phyloP scores from a whole-genome alignment of 1,139 yeast species.

The Yamadazyma kanchanaburiensis region DNA sequence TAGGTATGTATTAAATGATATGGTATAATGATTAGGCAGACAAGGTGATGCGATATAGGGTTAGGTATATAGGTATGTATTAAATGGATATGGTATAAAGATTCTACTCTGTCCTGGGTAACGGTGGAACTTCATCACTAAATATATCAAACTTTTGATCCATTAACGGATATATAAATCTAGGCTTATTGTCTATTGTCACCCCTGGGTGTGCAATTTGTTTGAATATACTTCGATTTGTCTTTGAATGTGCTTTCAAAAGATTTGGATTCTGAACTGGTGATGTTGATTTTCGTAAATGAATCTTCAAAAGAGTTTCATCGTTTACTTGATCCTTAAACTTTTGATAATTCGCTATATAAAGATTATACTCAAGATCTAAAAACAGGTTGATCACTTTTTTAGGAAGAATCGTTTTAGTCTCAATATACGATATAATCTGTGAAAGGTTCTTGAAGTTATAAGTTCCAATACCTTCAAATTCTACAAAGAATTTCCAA shows the following conservation, averaged over 20 bases:
- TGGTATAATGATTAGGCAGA: too few relatives aligned
- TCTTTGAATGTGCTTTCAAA: constrained; percentile 2
- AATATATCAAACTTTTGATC: constrained; percentile 24
- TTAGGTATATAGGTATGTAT: too few relatives aligned
- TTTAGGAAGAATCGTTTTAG: constrained; percentile 46
- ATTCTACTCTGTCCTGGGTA: too few relatives aligned
- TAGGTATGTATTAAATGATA: too few relatives aligned
- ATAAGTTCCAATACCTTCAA: constrained; percentile 40
- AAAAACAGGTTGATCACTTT: constrained; percentile 38
- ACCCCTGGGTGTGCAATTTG: constrained; percentile 66
- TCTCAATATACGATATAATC: constrained; percentile 42
- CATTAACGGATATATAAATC: constrained; percentile 46
- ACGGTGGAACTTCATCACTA: constrained; percentile 26
- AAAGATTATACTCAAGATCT: constrained; percentile 18
- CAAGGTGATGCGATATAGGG: too few relatives aligned
- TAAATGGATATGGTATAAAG: too few relatives aligned
- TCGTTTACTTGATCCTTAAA: constrained; percentile 14
- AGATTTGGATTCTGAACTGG: constrained; percentile 4
- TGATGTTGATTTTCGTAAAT: constrained; percentile 26
- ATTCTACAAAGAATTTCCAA: constrained; percentile 57
- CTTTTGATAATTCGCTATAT: constrained; percentile 22
- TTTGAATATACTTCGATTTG: constrained; percentile 18
- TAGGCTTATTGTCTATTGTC: constrained; percentile 49
- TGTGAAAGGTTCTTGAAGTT: constrained; percentile 42
- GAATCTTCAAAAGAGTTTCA: constrained; percentile 20